phyloP scores from a whole-genome alignment of 192 early-diverging fungal species.

The Linnemannia zychae region DNA sequence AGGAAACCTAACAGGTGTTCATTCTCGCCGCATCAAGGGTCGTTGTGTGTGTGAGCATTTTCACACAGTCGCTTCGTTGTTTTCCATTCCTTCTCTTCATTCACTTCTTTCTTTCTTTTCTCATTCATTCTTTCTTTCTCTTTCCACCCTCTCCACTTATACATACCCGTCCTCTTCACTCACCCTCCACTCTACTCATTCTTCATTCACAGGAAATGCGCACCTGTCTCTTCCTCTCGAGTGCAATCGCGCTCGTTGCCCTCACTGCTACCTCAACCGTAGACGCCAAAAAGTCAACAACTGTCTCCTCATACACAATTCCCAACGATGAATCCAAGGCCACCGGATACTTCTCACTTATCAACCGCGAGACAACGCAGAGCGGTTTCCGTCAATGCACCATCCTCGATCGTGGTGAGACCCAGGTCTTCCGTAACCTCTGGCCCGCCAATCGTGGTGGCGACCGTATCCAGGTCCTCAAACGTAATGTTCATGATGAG shows the following conservation, averaged over 20 bases:
- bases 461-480: constrained; percentile 20
- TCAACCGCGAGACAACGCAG: constrained; percentile 10
- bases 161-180: neutral
- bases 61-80: neutral
- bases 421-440: constrained; percentile 41
- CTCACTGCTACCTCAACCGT: constrained; percentile 6
- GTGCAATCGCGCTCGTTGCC: constrained; percentile 35
- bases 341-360: constrained; percentile 29
- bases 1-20: constrained; percentile 6
- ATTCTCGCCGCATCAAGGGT: neutral
- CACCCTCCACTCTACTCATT: neutral
- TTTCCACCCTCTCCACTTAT: neutral
- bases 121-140: neutral
- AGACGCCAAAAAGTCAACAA: neutral
- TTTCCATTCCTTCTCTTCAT: neutral
- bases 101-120: neutral
- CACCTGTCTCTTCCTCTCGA: constrained; percentile 47
- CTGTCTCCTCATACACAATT: constrained; percentile 2
- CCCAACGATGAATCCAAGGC: constrained; percentile 29
- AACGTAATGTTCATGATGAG: constrained; percentile 38
- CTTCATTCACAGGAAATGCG: constrained; percentile 30
- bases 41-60: neutral
- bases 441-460: constrained; percentile 28
- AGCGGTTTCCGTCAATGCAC: constrained; percentile 22
- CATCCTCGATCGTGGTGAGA: constrained; percentile 40